Percentiles rank a stretch among this genome's conserved stretches.
phyloP scores from a whole-genome alignment of 305 asterid species.

The Euphrasia arctica region DNA sequence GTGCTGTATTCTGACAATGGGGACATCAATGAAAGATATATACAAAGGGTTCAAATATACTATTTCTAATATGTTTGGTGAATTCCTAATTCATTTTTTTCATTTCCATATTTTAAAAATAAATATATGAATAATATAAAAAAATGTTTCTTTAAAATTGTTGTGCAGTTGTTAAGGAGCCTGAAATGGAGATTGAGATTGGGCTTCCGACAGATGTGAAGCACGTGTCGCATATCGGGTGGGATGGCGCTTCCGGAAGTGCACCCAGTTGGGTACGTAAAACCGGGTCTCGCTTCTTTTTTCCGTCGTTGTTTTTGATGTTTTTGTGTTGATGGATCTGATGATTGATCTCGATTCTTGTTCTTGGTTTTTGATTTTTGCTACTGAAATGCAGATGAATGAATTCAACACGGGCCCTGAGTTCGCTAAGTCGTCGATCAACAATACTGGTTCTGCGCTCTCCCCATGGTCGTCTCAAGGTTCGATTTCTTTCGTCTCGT shows the following conservation, averaged over 20 bases:
- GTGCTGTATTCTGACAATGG: slow-evolving; percentile 40
- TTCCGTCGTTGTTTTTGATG: too few species aligned
- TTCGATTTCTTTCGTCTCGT: slow-evolving; percentile 1
- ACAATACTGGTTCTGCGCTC: slow-evolving; percentile 47
- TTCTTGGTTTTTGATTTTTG: background rate
- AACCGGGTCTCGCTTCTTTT: too few species aligned
- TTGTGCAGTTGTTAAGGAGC: slow-evolving; percentile 76
- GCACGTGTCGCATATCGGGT: slow-evolving; percentile 96
- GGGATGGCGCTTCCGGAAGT: slow-evolving; percentile 78
- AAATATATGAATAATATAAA: background rate
- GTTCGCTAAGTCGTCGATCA: slow-evolving; percentile 48
- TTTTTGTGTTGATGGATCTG: background rate
- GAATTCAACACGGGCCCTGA: slow-evolving; percentile 59
- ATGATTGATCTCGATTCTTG: background rate
- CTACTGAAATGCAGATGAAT: slow-evolving; percentile 49
- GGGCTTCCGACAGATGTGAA: slow-evolving; percentile 91
- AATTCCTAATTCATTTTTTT: slow-evolving; percentile 15
- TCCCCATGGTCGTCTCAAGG: slow-evolving; percentile 74
- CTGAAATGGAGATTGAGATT: slow-evolving; percentile 81
- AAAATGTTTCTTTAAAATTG: slow-evolving; percentile 5
- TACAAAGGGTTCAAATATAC: slow-evolving; percentile 72
- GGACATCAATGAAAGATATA: slow-evolving; percentile 72
- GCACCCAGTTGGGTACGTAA: slow-evolving; percentile 51
- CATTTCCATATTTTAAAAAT: background rate
- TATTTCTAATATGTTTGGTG: slow-evolving; percentile 73